phyloP scores from a whole-genome alignment of 2,329 filamentous ascomycete species.

The Tolypocladium nubicola region DNA sequence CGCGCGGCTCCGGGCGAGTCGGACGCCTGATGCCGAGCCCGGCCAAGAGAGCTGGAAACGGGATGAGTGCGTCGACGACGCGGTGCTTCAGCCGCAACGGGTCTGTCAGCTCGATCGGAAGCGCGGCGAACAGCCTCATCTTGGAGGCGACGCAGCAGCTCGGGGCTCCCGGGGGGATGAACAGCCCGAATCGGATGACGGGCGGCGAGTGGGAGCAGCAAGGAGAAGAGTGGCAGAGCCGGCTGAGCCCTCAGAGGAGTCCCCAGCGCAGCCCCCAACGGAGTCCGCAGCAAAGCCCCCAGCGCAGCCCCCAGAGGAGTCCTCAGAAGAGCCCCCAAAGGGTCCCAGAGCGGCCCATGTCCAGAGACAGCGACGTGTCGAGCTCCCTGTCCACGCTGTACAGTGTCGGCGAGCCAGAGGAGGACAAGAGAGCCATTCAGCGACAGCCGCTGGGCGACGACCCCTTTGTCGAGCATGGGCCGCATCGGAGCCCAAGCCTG shows the following conservation, averaged over 20 bases:
- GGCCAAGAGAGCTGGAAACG: constrained; percentile 13
- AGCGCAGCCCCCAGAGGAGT: constrained; percentile 10
- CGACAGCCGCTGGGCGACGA: constrained; percentile 10
- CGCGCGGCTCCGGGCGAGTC: constrained; percentile 6
- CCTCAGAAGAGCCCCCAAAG: constrained; percentile 8
- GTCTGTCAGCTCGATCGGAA: constrained; percentile 21
- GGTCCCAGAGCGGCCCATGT: constrained; percentile 14
- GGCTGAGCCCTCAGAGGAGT: constrained; percentile 4
- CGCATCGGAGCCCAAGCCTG: background rate
- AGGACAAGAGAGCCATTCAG: constrained; percentile 9
- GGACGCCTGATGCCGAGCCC: constrained; percentile 14
- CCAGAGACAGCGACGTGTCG: constrained; percentile 33
- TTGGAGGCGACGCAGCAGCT: constrained; percentile 23
- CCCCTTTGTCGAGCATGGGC: constrained; percentile 19
- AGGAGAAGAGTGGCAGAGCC: constrained; percentile 2
- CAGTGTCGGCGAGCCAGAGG: constrained; percentile 39
- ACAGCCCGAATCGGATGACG: constrained; percentile 32
- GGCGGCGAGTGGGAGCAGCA: constrained; percentile 15
- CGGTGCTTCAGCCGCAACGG: constrained; percentile 10
- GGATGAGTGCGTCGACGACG: constrained; percentile 6
- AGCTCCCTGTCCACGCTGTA: constrained; percentile 47
- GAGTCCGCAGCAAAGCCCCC: constrained; percentile 8
- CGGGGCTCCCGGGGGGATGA: constrained; percentile 23
- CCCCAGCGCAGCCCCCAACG: constrained; percentile 3
- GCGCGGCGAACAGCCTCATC: constrained; percentile 30